Percentiles rank a stretch among this genome's conserved stretches.
Evolutionary conservation across 257 asterid species (phyloP).

Genomic region (Solanum etuberosum): DNA sequence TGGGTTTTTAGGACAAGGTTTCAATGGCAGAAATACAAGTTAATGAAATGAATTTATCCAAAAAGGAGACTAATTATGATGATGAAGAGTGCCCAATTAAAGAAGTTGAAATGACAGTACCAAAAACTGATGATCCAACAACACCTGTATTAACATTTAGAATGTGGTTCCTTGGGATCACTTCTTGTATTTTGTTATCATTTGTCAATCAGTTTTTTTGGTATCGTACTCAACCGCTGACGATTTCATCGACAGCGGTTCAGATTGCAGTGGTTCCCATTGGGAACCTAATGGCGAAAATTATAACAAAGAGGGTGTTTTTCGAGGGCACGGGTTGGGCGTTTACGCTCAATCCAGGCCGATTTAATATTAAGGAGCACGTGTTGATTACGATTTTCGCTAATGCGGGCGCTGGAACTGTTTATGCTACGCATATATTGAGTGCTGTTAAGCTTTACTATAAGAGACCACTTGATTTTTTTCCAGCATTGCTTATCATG

Average conservation of each 20-base stretch:
- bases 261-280: constrained; percentile 35
- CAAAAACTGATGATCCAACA: constrained; percentile 34
- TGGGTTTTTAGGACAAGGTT: not conserved
- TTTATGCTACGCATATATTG: constrained; percentile 42
- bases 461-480: constrained; percentile 14
- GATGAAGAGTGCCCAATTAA: constrained; percentile 13
- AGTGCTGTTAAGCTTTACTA: constrained; percentile 37
- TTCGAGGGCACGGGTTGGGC: constrained; percentile 18
- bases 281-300: constrained; percentile 31
- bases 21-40: not conserved
- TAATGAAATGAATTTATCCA: not conserved
- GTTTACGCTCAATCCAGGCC: constrained; percentile 38
- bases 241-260: constrained; percentile 14
- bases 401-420: constrained; percentile 35
- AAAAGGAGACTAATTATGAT: not conserved
- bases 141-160: constrained; percentile 31
- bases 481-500: constrained; percentile 29
- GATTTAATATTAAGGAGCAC: constrained; percentile 42
- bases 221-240: constrained; percentile 26
- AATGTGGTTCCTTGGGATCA: constrained; percentile 34
- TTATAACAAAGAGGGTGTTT: constrained; percentile 9
- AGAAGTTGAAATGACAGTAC: constrained; percentile 35
- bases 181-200: constrained; percentile 17
- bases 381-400: constrained; percentile 43
- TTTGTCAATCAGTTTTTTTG: constrained; percentile 37